Evolutionary conservation across 257 asterid species (phyloP).

Genomic region (Echium plantagineum): DNA sequence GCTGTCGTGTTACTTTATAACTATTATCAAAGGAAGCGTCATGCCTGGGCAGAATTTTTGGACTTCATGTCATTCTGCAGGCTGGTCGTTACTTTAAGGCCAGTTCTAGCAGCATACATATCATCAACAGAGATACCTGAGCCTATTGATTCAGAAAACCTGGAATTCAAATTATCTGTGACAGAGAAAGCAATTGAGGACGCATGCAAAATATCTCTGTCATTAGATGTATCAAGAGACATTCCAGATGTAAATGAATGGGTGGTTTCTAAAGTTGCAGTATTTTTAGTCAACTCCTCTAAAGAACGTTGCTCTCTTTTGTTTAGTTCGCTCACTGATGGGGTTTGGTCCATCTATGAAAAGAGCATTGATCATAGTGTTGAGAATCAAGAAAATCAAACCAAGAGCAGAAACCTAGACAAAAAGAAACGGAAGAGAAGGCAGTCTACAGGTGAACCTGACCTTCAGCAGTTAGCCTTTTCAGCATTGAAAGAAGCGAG

Average conservation of each 20-base stretch:
- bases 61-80: constrained; percentile 36
- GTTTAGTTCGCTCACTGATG: constrained; percentile 33
- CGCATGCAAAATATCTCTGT: constrained; percentile 43
- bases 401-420: constrained; percentile 8
- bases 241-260: constrained; percentile 25
- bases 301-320: constrained; percentile 38
- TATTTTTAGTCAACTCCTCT: constrained; percentile 39
- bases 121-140: constrained; percentile 9
- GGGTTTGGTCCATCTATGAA: constrained; percentile 62
- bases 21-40: constrained; percentile 57
- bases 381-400: constrained; percentile 6
- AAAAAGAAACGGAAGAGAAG: constrained; percentile 29
- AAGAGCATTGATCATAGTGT: constrained; percentile 17
- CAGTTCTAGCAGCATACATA: constrained; percentile 37
- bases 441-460: constrained; percentile 9
- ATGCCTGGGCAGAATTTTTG: constrained; percentile 23
- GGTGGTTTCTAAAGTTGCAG: constrained; percentile 46
- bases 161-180: constrained; percentile 31
- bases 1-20: constrained; percentile 80
- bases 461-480: constrained; percentile 33
- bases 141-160: constrained; percentile 8
- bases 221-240: constrained; percentile 35
- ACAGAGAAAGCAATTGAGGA: constrained; percentile 47
- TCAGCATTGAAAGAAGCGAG: constrained; percentile 33
- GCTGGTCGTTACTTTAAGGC: constrained; percentile 33